Evolutionary conservation across 805 yeast genomes (phyloP), one percentile per base, ranked within the genome.

Genomic region (Kodamaea jinghongensis): DNA sequence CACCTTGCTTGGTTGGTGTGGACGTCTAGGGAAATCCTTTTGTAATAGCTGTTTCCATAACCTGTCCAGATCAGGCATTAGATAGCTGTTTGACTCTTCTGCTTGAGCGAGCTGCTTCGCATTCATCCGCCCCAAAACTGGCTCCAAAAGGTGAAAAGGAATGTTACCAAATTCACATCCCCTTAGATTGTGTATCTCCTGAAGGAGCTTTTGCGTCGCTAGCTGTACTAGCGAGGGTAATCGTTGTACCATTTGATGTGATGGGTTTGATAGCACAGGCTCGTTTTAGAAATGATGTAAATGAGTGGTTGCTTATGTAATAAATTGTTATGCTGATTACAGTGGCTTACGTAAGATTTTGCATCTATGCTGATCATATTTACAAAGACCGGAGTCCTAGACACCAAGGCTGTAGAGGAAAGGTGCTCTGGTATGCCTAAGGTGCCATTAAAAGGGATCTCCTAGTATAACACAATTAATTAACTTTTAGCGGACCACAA

Each of bases 21-120:
- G 77, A 26, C 79, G 51, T 34, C 67, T 68, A 2, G 73, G 65
- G 45, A 77, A 77, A 49, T 76, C 81, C 40, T 70, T 63, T 28
- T 58, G 57, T 1, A 76, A 56, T 15, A 77, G 52, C n/a, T 43
- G 39, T 28, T 50, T 52, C 82, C 82, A 77, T 25, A 76, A 46
- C 4, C 56, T 60, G 44, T 75, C 79, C 3, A 73, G 58, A 30
- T 63, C 54, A 1, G 70, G 65, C 5, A 52, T 53, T 1, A 77
- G 48, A 16, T 63, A 73, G 4, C 75, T 73, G 31, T 76, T 71
- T 33, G 49, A 55, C 1, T 41, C 42, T 50, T 77, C 81, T 0
- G 75, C 59, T 6, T 47, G 41, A 26, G 54, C 54, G 12, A 77
- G 56, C 34, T 75, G 51, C 26, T 42, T 43, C 11, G 61, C 55